phyloP scores from a whole-genome alignment of 768 basidiomycete genomes.

The Xanthoconium stramineum region DNA sequence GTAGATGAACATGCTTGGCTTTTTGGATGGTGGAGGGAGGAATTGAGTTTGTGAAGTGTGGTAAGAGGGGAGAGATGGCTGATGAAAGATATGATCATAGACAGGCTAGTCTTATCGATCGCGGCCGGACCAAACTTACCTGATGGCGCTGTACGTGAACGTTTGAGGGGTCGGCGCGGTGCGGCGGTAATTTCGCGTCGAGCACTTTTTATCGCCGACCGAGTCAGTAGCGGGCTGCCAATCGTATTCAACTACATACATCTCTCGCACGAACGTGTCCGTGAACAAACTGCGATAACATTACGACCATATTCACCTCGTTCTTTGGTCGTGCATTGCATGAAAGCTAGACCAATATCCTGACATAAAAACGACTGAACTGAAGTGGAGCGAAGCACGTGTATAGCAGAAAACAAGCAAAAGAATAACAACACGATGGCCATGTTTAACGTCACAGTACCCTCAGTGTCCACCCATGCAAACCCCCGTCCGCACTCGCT shows the following conservation, averaged over 20 bases:
- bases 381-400: constrained; percentile 19
- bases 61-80: constrained; percentile 5
- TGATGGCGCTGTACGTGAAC: constrained; percentile 10
- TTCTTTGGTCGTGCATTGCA: constrained; percentile 3
- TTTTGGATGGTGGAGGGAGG: constrained; percentile 7
- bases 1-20: constrained; percentile 46
- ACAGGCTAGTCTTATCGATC: constrained; percentile 16
- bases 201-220: constrained; percentile 11
- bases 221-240: neutral
- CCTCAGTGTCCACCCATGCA: constrained; percentile 76
- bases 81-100: constrained; percentile 12
- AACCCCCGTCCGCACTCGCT: constrained; percentile 59
- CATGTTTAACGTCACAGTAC: constrained; percentile 53
- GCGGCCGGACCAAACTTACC: constrained; percentile 18
- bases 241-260: constrained; percentile 4
- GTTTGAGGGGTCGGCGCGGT: constrained; percentile 2
- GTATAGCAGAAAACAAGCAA: constrained; percentile 28
- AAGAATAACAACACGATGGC: constrained; percentile 26
- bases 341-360: constrained; percentile 11
- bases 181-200: constrained; percentile 1
- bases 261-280: constrained; percentile 27
- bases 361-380: constrained; percentile 2
- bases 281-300: constrained; percentile 16
- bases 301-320: constrained; percentile 23
- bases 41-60: constrained; percentile 11